Evolutionary conservation across 2,329 filamentous ascomycete genomes (phyloP), one percentile per base, ranked within the genome.

Genomic region (Claviceps sp.): DNA sequence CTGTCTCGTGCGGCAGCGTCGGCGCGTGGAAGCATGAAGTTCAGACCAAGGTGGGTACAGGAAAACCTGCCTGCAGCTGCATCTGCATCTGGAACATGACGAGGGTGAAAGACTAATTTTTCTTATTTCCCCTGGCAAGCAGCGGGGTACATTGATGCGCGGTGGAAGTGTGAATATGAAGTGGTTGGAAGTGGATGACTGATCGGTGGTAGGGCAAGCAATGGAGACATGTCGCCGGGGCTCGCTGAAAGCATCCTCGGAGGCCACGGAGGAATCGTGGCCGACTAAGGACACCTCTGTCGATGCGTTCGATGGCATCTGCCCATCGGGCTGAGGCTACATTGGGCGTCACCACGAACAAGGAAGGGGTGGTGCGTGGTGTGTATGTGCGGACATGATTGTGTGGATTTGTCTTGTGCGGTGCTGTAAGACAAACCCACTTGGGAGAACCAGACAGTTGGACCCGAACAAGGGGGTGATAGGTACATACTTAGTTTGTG

Each of bases 1-100:
- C 49, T 54, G 52, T 51, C 45, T 48, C 48, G 52, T 53, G 52
- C 44, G 52, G 48, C 48, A 44, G 44, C 48, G 43, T 26, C 20
- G 48, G 44, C 38, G 52, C 45, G 26, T 43, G 47, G 22, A 42
- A 48, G 46, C 50, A 49, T 48, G 45, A 26, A 26, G 50, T 37
- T 48, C 42, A 40, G 44, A 38, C 40, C 24, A 24, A 24, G 26
- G 48, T 50, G 48, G 41, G 34, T 41, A 38, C 43, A 22, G 42
- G 47, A 37, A 40, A 20, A 37, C 37, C 38, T 18, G 50, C 34
- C 30, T 30, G n/a, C 41, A 37, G 30, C 42, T 40, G 38, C 26
- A 30, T 1, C 9, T 30, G 22, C 40, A 37, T 43, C 49, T 40
- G 38, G 42, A 20, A 26, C n/a, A 44, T 40, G 48, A 42, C 40